phyloP scores from a whole-genome alignment of 495 filamentous ascomycete species.

The Penicillium coprophilum region DNA sequence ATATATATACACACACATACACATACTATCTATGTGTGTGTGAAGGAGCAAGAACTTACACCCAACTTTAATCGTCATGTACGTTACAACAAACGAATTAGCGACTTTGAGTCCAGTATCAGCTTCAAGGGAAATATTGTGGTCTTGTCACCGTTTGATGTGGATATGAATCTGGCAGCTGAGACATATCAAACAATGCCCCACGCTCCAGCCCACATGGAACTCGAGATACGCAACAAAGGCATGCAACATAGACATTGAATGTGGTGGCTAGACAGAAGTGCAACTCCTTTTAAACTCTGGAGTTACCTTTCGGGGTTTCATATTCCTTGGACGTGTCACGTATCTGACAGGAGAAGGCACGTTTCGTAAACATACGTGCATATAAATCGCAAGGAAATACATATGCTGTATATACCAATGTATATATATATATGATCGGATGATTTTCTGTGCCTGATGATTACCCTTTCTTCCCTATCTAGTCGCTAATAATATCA shows the following conservation, averaged over 20 bases:
- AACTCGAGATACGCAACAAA: neutral
- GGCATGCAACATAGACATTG: conserved; percentile 12
- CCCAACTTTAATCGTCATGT: neutral
- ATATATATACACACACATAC: no score
- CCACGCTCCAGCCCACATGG: conserved; percentile 2
- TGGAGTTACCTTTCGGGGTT: neutral
- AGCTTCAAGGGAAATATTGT: neutral
- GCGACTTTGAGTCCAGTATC: neutral
- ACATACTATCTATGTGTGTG: no score
- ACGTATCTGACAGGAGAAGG: no score
- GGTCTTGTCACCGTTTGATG: neutral
- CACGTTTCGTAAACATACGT: no score
- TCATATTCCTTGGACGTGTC: neutral
- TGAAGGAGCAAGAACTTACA: neutral
- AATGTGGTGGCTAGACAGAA: conserved; percentile 1
- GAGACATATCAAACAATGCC: conserved; percentile 22
- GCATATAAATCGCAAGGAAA: no score
- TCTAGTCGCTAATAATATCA: neutral
- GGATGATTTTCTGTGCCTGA: neutral
- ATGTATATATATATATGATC: neutral
- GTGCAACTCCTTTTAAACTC: neutral
- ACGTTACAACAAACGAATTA: neutral
- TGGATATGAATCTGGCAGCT: conserved; percentile 6
- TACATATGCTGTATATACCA: neutral
- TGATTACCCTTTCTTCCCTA: neutral